Evolutionary conservation across 2,329 filamentous ascomycete species (phyloP).

Genomic region (Hypoxylon sp.): DNA sequence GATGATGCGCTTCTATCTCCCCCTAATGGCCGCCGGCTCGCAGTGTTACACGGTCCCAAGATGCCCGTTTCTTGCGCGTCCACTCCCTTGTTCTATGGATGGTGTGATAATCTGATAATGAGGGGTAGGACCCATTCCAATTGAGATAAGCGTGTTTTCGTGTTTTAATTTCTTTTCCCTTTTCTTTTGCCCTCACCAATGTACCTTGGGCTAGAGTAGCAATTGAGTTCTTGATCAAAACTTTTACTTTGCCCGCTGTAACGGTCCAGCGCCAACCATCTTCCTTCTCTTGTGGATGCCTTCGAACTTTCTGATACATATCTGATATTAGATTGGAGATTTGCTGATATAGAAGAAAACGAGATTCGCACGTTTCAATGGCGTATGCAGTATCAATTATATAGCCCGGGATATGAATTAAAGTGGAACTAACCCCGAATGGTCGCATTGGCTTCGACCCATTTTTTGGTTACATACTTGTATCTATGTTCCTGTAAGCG

Average conservation of each 20-base stretch:
- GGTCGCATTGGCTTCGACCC: conserved; percentile 9
- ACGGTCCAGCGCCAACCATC: neutral
- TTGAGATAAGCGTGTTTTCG: conserved; percentile 19
- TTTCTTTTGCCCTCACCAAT: neutral
- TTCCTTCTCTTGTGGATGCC: neutral
- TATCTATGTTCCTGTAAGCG: no score
- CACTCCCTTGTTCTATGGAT: conserved; percentile 9
- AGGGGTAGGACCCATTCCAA: neutral
- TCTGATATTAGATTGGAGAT: conserved; percentile 1
- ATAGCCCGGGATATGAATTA: conserved; percentile 11
- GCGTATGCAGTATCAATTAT: neutral
- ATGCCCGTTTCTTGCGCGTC: conserved; percentile 21
- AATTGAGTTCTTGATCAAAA: conserved; percentile 15
- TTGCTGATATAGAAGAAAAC: conserved; percentile 4
- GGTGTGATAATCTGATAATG: neutral
- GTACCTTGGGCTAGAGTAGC: conserved; percentile 9
- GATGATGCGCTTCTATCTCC: conserved; percentile 25
- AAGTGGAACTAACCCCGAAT: conserved; percentile 32
- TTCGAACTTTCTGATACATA: neutral
- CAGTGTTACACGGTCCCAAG: conserved; percentile 22
- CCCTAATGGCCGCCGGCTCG: conserved; percentile 22
- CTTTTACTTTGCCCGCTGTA: conserved; percentile 4
- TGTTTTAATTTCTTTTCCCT: conserved; percentile 5
- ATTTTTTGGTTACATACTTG: conserved; percentile 9
- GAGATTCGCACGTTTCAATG: neutral